Evolutionary conservation across 805 yeast species (phyloP).

Genomic region (Nakazawaea wickerhamii): DNA sequence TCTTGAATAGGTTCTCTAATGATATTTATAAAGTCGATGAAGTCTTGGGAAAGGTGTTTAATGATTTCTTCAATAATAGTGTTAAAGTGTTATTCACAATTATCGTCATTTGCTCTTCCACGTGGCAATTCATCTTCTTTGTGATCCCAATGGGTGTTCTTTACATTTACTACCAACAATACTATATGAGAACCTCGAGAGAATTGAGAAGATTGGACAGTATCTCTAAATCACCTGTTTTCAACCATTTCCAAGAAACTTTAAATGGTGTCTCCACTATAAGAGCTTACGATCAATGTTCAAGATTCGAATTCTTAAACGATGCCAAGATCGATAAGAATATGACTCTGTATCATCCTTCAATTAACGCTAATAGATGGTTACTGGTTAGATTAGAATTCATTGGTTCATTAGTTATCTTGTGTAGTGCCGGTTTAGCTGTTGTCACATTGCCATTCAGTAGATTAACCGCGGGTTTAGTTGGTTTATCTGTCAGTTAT

Average conservation of each 20-base stretch:
- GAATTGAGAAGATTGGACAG: slow-evolving; percentile 70
- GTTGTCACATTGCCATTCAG: slow-evolving; percentile 58
- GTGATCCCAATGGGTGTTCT: slow-evolving; percentile 54
- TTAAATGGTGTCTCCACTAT: slow-evolving; percentile 59
- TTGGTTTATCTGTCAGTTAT: slow-evolving; percentile 80
- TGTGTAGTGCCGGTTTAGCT: slow-evolving; percentile 73
- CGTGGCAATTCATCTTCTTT: slow-evolving; percentile 70
- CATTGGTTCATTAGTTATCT: slow-evolving; percentile 73
- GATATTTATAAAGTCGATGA: slow-evolving; percentile 80
- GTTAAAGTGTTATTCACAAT: slow-evolving; percentile 59
- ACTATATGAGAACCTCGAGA: slow-evolving; percentile 60
- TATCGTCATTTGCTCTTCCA: slow-evolving; percentile 64
- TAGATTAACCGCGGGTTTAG: slow-evolving; percentile 67
- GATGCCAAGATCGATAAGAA: slow-evolving; percentile 65
- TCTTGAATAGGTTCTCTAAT: slow-evolving; percentile 73
- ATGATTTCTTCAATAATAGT: slow-evolving; percentile 53
- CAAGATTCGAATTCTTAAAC: slow-evolving; percentile 51
- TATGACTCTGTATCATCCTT: slow-evolving; percentile 79
- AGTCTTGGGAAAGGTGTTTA: slow-evolving; percentile 54
- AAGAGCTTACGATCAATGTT: slow-evolving; percentile 55
- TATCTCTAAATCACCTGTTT: slow-evolving; percentile 62
- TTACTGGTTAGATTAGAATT: slow-evolving; percentile 80
- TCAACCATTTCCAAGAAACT: slow-evolving; percentile 67
- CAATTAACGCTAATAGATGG: slow-evolving; percentile 85
- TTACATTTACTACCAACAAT: slow-evolving; percentile 61